Evolutionary conservation across 192 early-diverging fungal species (phyloP).

Genomic region (Coemansia sp.): DNA sequence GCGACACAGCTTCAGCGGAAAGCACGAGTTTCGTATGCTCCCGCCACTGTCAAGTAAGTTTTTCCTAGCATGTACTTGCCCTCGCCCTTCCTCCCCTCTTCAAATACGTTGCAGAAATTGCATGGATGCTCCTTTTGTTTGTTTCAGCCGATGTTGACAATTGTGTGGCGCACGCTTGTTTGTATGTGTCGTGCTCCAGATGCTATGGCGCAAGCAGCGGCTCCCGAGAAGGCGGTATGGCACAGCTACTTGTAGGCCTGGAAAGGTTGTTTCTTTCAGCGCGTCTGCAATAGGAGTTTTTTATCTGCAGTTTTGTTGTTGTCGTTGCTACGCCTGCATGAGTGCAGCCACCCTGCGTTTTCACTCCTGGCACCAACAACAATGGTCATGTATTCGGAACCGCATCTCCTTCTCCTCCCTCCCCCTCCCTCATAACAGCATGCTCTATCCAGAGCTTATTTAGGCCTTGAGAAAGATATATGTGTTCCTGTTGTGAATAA

Average conservation of each 20-base stretch:
- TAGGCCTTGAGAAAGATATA: neutral
- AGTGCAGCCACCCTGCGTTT: neutral
- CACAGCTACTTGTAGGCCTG: neutral
- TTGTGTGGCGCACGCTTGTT: conserved; percentile 23
- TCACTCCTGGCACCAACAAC: neutral
- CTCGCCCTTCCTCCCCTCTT: neutral
- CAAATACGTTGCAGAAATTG: neutral
- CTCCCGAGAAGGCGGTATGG: neutral
- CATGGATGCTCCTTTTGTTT: neutral
- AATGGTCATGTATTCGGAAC: neutral
- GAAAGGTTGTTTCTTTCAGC: neutral
- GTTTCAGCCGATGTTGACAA: neutral
- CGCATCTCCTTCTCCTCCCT: too few relatives aligned
- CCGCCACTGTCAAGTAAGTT: conserved; percentile 46
- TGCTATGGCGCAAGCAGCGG: neutral
- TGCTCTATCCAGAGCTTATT: neutral
- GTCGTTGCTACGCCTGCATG: neutral
- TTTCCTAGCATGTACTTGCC: neutral
- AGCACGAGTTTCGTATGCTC: conserved; percentile 53
- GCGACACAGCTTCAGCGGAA: conserved; percentile 51
- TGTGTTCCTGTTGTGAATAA: neutral
- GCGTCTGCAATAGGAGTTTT: neutral
- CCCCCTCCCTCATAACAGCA: neutral
- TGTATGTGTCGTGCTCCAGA: neutral
- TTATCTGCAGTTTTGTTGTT: neutral